Evolutionary conservation across 805 yeast genomes (phyloP), one percentile per base, ranked within the genome.

Genomic region (Cyberlindnera xylosilytica): DNA sequence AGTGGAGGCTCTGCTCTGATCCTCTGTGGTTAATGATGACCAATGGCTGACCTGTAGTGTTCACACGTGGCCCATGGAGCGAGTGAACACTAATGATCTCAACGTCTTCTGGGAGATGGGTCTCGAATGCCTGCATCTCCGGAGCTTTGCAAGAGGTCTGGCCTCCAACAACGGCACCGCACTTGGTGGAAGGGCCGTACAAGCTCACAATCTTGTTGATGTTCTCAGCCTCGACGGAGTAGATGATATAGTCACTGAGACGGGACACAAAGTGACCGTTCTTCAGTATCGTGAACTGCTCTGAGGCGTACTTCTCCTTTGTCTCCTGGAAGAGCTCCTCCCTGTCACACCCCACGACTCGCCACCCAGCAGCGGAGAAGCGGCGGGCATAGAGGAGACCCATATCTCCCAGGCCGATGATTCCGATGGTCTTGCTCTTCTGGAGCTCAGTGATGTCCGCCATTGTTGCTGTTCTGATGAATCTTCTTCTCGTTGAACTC

Each of bases 331-430:
- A 87, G 20, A 65, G 52, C 20, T 82, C 88, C 53, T 84, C 93
- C 43, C 83, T 68, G 57, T 90, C 97, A 61, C 96, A 87, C 4
- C 95, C 96, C 38, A 85, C 80, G 2, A 89, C 96, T 24, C 61
- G 74, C 96, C 96, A 88, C 2, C 97, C 97, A 2, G 88, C 90
- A 39, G 74, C 72, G 22, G 87, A 71, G 55, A 93, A 82, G 41
- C 83, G 66, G 17, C 73, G 70, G 43, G 98, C 97, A 58, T 93
- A 93, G 54, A 93, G 65, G 28, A 78, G 67, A 7, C 99, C 99
- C 99, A 93, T 93, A 62, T 91, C 98, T 23, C 99, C 99, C 27
- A 91, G 74, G 3, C 99, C 99, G 46, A 93, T 90, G 50, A 93
- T 85, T 2, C 99, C 99, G 35, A 93, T 76, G 17, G 70, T 70